Evolutionary conservation across 208 protist species (phyloP).

Genomic region (Crithidia fasciculata): DNA sequence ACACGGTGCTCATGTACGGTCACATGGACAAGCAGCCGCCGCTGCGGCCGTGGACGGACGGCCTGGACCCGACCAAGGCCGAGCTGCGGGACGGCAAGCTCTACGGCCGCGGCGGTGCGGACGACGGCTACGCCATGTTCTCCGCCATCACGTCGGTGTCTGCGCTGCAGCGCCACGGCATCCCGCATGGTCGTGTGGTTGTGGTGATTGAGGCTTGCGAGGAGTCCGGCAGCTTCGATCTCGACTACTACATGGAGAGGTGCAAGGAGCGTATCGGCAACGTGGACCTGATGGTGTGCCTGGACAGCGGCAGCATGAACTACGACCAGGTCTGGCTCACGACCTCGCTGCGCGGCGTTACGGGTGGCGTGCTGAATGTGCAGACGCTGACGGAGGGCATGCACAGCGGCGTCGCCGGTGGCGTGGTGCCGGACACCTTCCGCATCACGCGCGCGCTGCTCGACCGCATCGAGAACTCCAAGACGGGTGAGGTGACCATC

Average conservation of each 20-base stretch:
- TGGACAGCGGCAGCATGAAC: slow-evolving; percentile 93
- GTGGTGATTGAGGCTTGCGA: slow-evolving; percentile 93
- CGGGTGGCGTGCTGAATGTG: slow-evolving; percentile 87
- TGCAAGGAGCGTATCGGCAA: slow-evolving; percentile 74
- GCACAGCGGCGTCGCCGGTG: slow-evolving; percentile 93
- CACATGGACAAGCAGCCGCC: slow-evolving; percentile 98
- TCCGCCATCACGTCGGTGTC: slow-evolving; percentile 75
- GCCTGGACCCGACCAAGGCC: slow-evolving; percentile 86
- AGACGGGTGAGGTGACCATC: slow-evolving; percentile 90
- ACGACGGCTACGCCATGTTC: slow-evolving; percentile 94
- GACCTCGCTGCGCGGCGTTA: slow-evolving; percentile 93
- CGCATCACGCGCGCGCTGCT: slow-evolving; percentile 91
- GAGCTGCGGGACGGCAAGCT: slow-evolving; percentile 89
- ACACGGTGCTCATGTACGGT: slow-evolving; percentile 94
- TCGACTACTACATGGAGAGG: slow-evolving; percentile 86
- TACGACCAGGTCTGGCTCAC: slow-evolving; percentile 97
- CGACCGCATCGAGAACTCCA: slow-evolving; percentile 90
- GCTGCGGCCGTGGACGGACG: slow-evolving; percentile 91
- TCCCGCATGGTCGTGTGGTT: slow-evolving; percentile 83
- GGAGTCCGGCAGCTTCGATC: slow-evolving; percentile 89
- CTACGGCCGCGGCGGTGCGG: slow-evolving; percentile 92
- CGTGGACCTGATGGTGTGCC: slow-evolving; percentile 92
- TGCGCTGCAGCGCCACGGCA: slow-evolving; percentile 77
- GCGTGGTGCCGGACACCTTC: slow-evolving; percentile 96
- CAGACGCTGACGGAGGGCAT: slow-evolving; percentile 88